Evolutionary conservation across 179 eudicot genomes (phyloP), one percentile per base, ranked within the genome.

Genomic region (Drosera spatulata): DNA sequence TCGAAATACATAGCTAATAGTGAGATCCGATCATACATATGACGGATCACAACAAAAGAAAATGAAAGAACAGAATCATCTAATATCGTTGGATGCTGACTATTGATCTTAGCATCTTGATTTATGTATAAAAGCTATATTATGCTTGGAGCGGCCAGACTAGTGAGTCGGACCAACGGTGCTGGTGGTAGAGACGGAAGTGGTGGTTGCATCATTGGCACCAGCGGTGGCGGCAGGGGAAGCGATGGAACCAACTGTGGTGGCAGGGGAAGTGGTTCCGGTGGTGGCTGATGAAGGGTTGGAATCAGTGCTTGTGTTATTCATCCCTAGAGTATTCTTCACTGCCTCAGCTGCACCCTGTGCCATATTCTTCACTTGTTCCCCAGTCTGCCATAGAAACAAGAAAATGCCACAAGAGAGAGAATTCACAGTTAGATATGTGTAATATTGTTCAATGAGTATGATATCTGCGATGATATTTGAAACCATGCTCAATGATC

Each of bases 321-420:
- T 77, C 14, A 75, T 60, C 4, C 91, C 91, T 41, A 86, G 52
- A 41, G 94, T 80, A 72, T 62, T 84, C 67, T 72, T 86, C 53
- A 84, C 76, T 7, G 74, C 85, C 14, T 77, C 82, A 13, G 95
- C 82, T 39, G 95, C 91, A 37, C 91, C 91, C 40, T 66, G 76
- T 8, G 90, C 95, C 60, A 80, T 71, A 60, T 71, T 76, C 78
- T 70, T 77, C 63, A 84, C 79, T 59, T 74, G 33, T 22, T 22
- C 33, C 33, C 33, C 33, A 22, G 33, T 22, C 33, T 22, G 33
- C 33, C 33, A 22, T 22, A 22, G 33, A 22, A 22, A 22, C 33
- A 22, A 22, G 33, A 22, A 22, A 22, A 22, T 22, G 33, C 33
- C 33, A 22, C 33, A 22, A 22, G 33, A 22, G 33, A 22, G 33